Base-by-base conservation (phyloP, 139 green algal species). In the Auxenochlorella protothecoides region DNA sequence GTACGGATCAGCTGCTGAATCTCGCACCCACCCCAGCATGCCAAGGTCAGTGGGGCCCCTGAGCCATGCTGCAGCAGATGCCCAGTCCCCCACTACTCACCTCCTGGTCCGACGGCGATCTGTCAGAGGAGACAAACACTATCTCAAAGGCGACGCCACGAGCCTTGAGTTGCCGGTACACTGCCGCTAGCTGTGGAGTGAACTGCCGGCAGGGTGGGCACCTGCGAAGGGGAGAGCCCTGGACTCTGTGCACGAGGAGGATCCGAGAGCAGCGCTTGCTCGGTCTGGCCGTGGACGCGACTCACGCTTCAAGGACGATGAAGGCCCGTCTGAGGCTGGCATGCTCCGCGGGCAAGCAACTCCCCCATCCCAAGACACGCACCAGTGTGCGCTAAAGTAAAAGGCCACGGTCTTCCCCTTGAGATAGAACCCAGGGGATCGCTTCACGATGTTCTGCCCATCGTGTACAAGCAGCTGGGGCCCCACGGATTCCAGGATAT, bases 371-470 rank as follows among this genome's bases (percentile, higher is more conserved):
- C 52, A 53, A 61, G 52, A 70, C 2, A 6, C 53, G 60, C 53
- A 75, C 73, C 73, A 77, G 16, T 72, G 66, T 9, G 73, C 73
- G 4, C 16, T 63, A 53, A 77, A 77, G 11, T 77, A 77, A n/a
- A 77, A 57, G 59, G 59, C 73, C 9, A 77, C 53, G 13, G 16
- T 63, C 59, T 77, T 77, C n/a, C 59, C 73, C 4, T 52, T 16
- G 8, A 77, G 59, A 0, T 65, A 53, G 2, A 59, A 54, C 0
- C 66, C 66, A 27, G 27, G 16, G 5, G 61, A n/a, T 2, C 61
- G 66, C 59, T 54, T 27, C 59, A 69, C 7, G 15, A 11, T 55
- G 59, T 53, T 53, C 6, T 44, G 15, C 27, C 53, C 44, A 5
- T 53, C 65, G 3, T 66, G 64, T 14, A 55, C 10, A 12, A 69